These are phyloP conservation scores for Globisporangium paroecandrum DNA, from an alignment of 352 stramenopile genomes.

Conservation along the genomic window DNA sequence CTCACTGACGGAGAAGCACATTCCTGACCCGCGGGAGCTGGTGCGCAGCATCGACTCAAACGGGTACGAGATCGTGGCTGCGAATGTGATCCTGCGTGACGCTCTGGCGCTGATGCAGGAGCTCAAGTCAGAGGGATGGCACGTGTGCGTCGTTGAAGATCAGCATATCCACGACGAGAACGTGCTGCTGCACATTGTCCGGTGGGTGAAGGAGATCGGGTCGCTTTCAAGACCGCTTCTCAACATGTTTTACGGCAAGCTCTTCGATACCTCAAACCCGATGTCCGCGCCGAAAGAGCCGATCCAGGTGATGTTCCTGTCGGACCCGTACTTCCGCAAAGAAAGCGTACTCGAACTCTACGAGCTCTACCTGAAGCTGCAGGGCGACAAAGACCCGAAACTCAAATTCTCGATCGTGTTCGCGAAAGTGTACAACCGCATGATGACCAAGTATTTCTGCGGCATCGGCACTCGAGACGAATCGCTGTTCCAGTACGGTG, in stretches of 20 bases:
- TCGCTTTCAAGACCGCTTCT: conserved; percentile 58
- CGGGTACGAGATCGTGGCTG: conserved; percentile 63
- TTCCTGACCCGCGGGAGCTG: conserved; percentile 52
- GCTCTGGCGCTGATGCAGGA: conserved; percentile 74
- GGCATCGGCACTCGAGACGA: conserved; percentile 89
- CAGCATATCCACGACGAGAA: conserved; percentile 70
- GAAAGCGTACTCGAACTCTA: conserved; percentile 89
- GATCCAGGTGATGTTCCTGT: conserved; percentile 89
- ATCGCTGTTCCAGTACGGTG: conserved; percentile 88
- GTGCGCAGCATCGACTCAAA: conserved; percentile 74
- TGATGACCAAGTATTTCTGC: conserved; percentile 88
- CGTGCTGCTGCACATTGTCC: conserved; percentile 55
- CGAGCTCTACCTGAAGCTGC: conserved; percentile 92
- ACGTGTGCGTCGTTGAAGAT: conserved; percentile 78
- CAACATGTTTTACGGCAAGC: conserved; percentile 62
- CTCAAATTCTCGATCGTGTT: conserved; percentile 89
- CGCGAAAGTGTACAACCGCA: conserved; percentile 76
- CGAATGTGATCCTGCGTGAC: conserved; percentile 48
- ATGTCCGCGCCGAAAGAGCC: conserved; percentile 52
- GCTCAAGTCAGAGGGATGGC: conserved; percentile 76
- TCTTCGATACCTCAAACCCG: conserved; percentile 45
- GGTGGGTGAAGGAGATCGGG: conserved; percentile 73
- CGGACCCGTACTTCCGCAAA: conserved; percentile 95
- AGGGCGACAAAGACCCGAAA: conserved; percentile 95
- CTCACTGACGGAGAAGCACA: conserved; percentile 82